phyloP scores from a whole-genome alignment of 306 rosid genomes.

The Rubus idaeus region DNA sequence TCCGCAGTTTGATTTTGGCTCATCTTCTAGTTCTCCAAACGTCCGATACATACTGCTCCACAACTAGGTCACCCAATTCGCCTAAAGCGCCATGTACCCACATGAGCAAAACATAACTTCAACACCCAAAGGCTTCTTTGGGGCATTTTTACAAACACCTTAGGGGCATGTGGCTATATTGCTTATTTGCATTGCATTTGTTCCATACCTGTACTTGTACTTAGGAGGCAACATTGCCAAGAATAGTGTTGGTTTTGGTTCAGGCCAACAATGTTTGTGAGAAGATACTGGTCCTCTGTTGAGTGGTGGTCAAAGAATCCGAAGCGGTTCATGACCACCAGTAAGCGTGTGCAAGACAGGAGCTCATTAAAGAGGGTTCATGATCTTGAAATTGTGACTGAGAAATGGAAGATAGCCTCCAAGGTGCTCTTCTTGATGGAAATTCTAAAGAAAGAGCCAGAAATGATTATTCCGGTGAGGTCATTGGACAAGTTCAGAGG shows the following conservation, averaged over 20 bases:
- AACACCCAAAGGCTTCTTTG: not conserved
- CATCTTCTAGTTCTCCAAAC: too few relatives aligned
- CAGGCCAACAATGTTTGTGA: not conserved
- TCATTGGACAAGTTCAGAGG: constrained; percentile 46
- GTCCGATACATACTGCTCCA: too few relatives aligned
- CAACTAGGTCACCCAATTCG: too few relatives aligned
- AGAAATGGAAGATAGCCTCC: constrained; percentile 64
- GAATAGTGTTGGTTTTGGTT: not conserved
- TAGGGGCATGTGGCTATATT: not conserved
- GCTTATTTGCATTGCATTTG: not conserved
- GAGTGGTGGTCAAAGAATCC: constrained; percentile 25
- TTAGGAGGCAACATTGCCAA: too few relatives aligned
- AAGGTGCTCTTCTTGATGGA: constrained; percentile 66
- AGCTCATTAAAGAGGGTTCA: constrained; percentile 63
- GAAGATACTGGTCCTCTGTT: not conserved
- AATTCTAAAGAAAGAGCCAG: constrained; percentile 61
- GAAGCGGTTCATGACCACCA: constrained; percentile 48
- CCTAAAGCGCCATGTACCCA: too few relatives aligned
- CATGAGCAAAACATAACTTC: not conserved
- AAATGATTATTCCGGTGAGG: constrained; percentile 68
- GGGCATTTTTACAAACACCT: not conserved
- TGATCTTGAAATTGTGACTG: constrained; percentile 65
- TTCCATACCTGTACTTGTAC: not conserved
- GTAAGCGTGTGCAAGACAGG: constrained; percentile 54
- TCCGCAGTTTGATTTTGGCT: too few relatives aligned